Base-by-base conservation (phyloP, 306 rosid genomes). In the Ammopiptanthus mongolicus region DNA sequence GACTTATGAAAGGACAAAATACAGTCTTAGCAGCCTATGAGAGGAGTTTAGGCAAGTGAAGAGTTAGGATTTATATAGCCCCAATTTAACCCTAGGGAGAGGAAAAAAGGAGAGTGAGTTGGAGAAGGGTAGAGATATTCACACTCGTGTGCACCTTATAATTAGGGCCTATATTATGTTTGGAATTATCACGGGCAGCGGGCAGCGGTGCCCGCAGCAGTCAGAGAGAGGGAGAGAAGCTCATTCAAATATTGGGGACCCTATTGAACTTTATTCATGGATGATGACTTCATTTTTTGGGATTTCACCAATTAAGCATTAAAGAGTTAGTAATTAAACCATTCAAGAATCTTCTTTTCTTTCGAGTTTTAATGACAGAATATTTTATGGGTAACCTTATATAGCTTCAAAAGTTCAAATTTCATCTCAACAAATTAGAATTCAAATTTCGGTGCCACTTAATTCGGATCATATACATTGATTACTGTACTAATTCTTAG, bases 121-220 rank as follows among this genome's bases (percentile, higher is more conserved):
- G 12, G 4, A 18, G 12, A 2, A 18, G 39, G 42, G 68, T 15
- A 10, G 15, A 3, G 42, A 69, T 52, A 80, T 47, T 50, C 3
- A 66, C 25, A 46, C 5, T 42, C 23, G 22, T 31, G 51, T n/a
- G 52, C 17, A 6, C 15, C 36, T 52, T 25, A 25, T 25, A 25
- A 25, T 3, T 13, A n/a, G n/a, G n/a, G n/a, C n/a, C 37, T 84
- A 62, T 80, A 73, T 63, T 47, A 48, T 12, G 55, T 67, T 14
- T 52, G 17, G 55, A 53, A 52, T 50, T 22, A 61, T 53, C 3
- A 50, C 75, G 88, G 88, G 87, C 86, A 87, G 83, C 81, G 84
- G 84, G 84, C 80, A 80, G 80, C 0, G 76, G 57, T 86, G 87
- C 86, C 80, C 82, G 5, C 33, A 65, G 39, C 57, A 71, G 79